Base-by-base conservation (phyloP, 176 grass and related monocot genomes). In the Urochloa ruziziensis region DNA sequence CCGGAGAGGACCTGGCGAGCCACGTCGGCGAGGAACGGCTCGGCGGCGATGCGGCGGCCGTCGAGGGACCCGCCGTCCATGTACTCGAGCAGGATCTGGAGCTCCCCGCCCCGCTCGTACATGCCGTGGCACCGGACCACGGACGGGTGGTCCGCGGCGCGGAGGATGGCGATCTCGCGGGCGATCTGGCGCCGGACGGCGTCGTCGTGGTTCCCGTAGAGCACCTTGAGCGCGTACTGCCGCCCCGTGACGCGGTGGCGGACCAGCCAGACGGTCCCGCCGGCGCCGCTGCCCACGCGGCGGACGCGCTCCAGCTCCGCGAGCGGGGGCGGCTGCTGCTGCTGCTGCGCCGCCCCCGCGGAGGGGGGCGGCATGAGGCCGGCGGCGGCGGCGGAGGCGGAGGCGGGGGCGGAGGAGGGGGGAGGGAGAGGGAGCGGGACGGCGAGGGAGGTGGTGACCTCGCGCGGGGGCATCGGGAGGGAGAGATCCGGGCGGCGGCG, bases 61-160 rank as follows among this genome's bases (percentile, higher is more conserved):
- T 98, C 96, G 61, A 98, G 96, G 47, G 96, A 98, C 0, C 93
- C 93, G 1, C 96, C 87, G 61, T 95, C 93, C 96, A 98, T 98
- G 87, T 92, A 93, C 90, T 98, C 93, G 44, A 98, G 82, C 77
- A 95, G 89, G 91, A 98, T 90, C 93, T 94, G 87, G 63, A 98
- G 92, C 91, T 98, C 93, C 13, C 93, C 89, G 37, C 82, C 93
- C 64, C 87, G 89, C 79, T 95, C 91, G 68, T 94, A 99, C 96
- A 99, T 96, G 86, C 86, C 96, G 73, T 95, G 96, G 77, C 96
- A 99, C 19, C 89, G 87, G 2, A 99, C 93, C 4, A 99, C 89
- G 17, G 82, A 73, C 4, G 91, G 91, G 82, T 99, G 90, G 81
- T 99, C 91, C 4, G 87, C 87, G 23, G 85, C 86, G 79, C 82